Conservation (phyloP, 352 stramenopile genomes). For the Phytophthora hibernalis region DNA sequence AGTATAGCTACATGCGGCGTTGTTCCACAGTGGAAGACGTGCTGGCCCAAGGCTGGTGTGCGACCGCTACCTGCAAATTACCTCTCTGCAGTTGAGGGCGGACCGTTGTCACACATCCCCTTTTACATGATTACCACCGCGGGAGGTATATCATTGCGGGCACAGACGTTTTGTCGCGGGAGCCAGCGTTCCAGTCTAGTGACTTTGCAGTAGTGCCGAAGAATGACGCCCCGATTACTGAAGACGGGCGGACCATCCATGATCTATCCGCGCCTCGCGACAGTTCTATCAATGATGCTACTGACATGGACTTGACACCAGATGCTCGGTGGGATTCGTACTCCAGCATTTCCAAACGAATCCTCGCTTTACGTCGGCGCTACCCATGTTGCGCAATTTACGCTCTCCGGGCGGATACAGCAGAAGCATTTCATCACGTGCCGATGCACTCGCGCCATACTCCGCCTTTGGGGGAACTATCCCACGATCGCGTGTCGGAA, state of each 20-base stretch:
- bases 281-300: conserved; percentile 2
- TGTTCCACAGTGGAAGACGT: neutral
- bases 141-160: neutral
- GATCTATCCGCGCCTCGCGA: neutral
- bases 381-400: conserved; percentile 1
- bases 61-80: neutral
- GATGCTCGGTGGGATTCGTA: conserved; percentile 4
- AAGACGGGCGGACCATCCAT: conserved; percentile 6
- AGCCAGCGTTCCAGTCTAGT: conserved; percentile 5
- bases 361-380: neutral
- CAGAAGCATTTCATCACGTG: conserved; percentile 3
- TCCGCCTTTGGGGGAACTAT: conserved; percentile 4
- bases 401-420: neutral
- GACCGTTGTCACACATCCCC: neutral
- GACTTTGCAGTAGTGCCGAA: conserved; percentile 5
- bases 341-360: neutral
- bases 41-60: too few species aligned
- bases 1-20: neutral
- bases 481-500: neutral
- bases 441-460: too few species aligned
- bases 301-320: neutral
- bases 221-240: neutral
- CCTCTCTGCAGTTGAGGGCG: neutral
- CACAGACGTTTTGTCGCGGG: neutral
- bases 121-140: neutral